Percentiles rank a stretch among this genome's conserved stretches.
These are phyloP conservation scores for Urostyla sp. DNA, from an alignment of 73 alveolate genomes.

Conservation along the genomic window DNA sequence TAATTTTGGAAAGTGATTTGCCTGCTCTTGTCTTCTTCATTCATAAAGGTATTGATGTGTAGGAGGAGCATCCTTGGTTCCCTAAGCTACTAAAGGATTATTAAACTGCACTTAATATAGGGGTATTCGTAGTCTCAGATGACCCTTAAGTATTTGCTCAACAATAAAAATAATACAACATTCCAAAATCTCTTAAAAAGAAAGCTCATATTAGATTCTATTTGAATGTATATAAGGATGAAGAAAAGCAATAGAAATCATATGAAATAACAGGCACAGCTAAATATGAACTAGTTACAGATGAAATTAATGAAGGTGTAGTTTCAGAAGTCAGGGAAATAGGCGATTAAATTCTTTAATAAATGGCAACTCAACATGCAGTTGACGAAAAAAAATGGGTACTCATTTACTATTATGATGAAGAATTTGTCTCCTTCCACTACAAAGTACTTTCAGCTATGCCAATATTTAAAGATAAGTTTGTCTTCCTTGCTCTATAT, in stretches of 20 bases:
- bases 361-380: slow-evolving; percentile 12
- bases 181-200: background rate
- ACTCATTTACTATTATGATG: slow-evolving; percentile 21
- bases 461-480: slow-evolving; percentile 8
- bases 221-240: background rate
- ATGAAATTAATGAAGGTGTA: slow-evolving; percentile 25
- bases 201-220: slow-evolving; percentile 35
- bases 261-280: background rate
- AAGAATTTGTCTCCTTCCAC: background rate
- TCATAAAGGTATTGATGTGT: background rate
- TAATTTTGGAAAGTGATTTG: slow-evolving; percentile 9
- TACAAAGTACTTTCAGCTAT: slow-evolving; percentile 33
- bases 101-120: slow-evolving; percentile 20
- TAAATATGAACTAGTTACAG: background rate
- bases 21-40: slow-evolving; percentile 30
- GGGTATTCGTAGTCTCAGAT: background rate
- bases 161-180: background rate
- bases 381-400: slow-evolving; percentile 16
- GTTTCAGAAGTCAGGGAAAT: background rate
- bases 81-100: background rate
- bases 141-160: background rate
- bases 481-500: background rate
- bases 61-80: background rate
- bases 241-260: slow-evolving; percentile 24
- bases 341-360: background rate